These are phyloP conservation scores for Pichia californica DNA, from an alignment of 805 yeast species.

Conservation along the genomic window DNA sequence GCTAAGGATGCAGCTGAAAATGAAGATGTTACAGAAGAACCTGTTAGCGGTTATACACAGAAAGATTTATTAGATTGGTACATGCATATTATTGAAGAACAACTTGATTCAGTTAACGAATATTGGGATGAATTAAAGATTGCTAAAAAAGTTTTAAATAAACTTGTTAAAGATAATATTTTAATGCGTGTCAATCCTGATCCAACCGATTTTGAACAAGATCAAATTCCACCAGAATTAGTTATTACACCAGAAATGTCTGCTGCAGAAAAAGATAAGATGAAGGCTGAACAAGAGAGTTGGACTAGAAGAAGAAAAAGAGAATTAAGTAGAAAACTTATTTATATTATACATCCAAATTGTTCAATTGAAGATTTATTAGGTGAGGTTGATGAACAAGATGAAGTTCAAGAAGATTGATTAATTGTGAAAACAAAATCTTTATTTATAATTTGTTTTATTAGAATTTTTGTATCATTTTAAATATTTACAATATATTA, in stretches of 20 bases:
- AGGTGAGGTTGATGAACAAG: constrained; percentile 28
- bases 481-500: neutral
- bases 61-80: constrained; percentile 76
- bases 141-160: constrained; percentile 72
- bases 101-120: constrained; percentile 61
- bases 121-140: constrained; percentile 64
- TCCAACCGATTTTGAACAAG: constrained; percentile 34
- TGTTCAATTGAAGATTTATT: constrained; percentile 69
- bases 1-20: constrained; percentile 49
- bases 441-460: too few species aligned
- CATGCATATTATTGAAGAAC: constrained; percentile 64
- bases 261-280: constrained; percentile 20
- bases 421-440: neutral
- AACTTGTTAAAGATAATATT: constrained; percentile 78
- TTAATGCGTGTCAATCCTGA: constrained; percentile 54
- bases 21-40: constrained; percentile 30
- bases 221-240: constrained; percentile 29
- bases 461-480: neutral
- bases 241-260: constrained; percentile 18
- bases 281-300: constrained; percentile 6
- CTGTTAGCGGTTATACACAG: constrained; percentile 54
- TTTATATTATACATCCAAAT: constrained; percentile 70
- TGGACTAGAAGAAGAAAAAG: constrained; percentile 18
- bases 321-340: constrained; percentile 27
- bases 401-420: constrained; percentile 13